phyloP scores from a whole-genome alignment of 108 stramenopile species.

The Skeletonema marinoi region DNA sequence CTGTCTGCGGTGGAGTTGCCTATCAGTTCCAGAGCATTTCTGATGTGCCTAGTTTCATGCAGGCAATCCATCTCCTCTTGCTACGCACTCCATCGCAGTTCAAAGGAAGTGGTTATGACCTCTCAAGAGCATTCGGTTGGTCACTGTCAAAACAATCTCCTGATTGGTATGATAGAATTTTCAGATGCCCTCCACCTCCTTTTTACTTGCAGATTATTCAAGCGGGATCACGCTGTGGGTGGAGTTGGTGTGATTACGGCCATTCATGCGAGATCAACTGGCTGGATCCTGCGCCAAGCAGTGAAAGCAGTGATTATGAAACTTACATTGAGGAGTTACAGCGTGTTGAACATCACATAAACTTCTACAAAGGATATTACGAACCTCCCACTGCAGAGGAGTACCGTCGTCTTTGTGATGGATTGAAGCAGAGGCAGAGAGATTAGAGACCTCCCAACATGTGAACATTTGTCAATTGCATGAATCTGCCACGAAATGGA shows the following conservation, averaged over 20 bases:
- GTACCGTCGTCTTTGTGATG: no score
- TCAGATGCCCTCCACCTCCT: not conserved
- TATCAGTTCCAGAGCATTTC: not conserved
- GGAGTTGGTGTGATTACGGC: no score
- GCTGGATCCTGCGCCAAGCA: not conserved
- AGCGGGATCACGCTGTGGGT: not conserved
- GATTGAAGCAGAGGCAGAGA: no score
- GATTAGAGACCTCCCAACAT: no score
- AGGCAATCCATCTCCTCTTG: not conserved
- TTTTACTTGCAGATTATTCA: not conserved
- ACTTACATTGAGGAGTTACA: not conserved
- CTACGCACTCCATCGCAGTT: not conserved
- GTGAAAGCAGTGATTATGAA: not conserved
- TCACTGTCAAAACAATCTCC: not conserved
- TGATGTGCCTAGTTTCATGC: not conserved
- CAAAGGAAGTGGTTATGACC: no score
- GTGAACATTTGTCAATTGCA: no score
- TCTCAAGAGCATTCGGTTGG: not conserved
- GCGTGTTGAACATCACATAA: no score
- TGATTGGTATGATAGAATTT: not conserved
- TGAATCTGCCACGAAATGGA: no score
- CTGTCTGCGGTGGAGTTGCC: not conserved
- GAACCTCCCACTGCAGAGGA: no score
- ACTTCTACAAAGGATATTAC: no score
- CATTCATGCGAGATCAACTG: not conserved